These are phyloP conservation scores for Pelargonium fulgidum DNA, from an alignment of 441 rosid genomes.

Conservation along the genomic window DNA sequence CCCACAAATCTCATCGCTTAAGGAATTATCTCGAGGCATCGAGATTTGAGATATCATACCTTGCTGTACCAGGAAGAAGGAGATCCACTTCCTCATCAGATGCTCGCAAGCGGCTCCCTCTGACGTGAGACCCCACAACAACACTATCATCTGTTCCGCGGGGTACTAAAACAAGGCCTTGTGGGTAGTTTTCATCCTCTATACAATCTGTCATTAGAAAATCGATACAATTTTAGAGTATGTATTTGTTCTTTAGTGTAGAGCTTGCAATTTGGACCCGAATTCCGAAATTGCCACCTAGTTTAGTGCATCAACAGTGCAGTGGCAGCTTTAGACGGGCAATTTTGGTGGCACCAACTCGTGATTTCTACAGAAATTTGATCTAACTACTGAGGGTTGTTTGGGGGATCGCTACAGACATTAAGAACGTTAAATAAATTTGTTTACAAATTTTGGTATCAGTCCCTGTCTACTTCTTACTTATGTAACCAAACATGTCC, in stretches of 20 bases:
- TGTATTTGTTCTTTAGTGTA: slow-evolving; percentile 3
- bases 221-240: slow-evolving; percentile 20
- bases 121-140: slow-evolving; percentile 79
- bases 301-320: too few species aligned
- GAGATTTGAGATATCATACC: slow-evolving; percentile 34
- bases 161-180: slow-evolving; percentile 91
- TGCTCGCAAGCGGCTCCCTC: slow-evolving; percentile 87
- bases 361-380: too few species aligned
- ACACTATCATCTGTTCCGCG: slow-evolving; percentile 60
- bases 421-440: too few species aligned
- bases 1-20: background rate
- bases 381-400: too few species aligned
- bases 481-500: too few species aligned
- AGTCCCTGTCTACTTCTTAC: background rate
- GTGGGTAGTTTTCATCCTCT: slow-evolving; percentile 82
- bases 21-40: slow-evolving; percentile 6
- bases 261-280: too few species aligned
- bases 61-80: slow-evolving; percentile 95
- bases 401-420: too few species aligned
- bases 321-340: too few species aligned
- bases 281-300: too few species aligned
- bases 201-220: slow-evolving; percentile 41
- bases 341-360: too few species aligned
- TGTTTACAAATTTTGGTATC: background rate
- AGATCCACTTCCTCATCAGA: slow-evolving; percentile 95